Evolutionary conservation across 306 rosid species (phyloP).

Genomic region (Hippophae gyantsensis): DNA sequence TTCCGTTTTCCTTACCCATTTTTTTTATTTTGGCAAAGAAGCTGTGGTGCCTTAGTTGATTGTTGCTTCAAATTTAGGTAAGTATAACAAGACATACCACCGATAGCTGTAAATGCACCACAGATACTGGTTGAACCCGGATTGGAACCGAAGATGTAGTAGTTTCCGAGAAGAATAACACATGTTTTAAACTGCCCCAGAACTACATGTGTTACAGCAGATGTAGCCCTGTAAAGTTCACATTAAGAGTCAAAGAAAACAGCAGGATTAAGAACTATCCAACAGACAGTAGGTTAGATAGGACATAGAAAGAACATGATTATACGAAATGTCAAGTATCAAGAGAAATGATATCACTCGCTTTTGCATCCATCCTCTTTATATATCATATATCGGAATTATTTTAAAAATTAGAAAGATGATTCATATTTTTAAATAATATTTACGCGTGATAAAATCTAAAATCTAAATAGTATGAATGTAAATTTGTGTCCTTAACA

Average conservation of each 20-base stretch:
- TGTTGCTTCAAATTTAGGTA: slow-evolving; percentile 64
- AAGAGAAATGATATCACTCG: too few relatives aligned
- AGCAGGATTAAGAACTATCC: slow-evolving; percentile 1
- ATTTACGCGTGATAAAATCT: too few relatives aligned
- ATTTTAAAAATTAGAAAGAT: too few relatives aligned
- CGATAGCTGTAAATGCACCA: slow-evolving; percentile 83
- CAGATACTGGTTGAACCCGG: slow-evolving; percentile 70
- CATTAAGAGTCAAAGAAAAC: not conserved
- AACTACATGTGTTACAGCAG: slow-evolving; percentile 83
- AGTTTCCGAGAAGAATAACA: slow-evolving; percentile 84
- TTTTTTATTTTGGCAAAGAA: slow-evolving; percentile 57
- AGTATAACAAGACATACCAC: slow-evolving; percentile 78
- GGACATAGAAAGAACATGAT: too few relatives aligned
- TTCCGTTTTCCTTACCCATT: slow-evolving; percentile 68
- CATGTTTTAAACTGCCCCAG: slow-evolving; percentile 97
- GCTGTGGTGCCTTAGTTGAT: slow-evolving; percentile 41
- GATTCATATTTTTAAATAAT: too few relatives aligned
- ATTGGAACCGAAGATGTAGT: slow-evolving; percentile 67
- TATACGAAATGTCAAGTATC: too few relatives aligned
- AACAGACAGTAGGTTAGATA: not conserved
- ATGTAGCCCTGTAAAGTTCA: slow-evolving; percentile 66
- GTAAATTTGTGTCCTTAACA: too few relatives aligned
- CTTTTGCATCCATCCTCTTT: too few relatives aligned
- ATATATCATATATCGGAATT: too few relatives aligned
- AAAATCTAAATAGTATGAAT: too few relatives aligned